Evolutionary conservation across 495 filamentous ascomycete species (phyloP).

Genomic region (Aspergillus avenaceus): DNA sequence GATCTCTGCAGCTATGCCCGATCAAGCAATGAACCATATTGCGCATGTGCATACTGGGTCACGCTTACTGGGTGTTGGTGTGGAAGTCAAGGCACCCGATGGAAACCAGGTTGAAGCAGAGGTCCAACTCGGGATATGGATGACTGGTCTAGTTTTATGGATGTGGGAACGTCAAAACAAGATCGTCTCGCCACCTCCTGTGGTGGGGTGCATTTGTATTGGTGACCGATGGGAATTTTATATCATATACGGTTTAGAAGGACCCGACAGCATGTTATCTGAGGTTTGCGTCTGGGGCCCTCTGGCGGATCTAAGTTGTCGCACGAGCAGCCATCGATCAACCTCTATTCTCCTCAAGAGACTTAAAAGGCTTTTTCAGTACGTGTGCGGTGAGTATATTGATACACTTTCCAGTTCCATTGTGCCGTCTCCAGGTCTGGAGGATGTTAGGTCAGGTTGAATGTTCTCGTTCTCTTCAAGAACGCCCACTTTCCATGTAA

Average conservation of each 20-base stretch:
- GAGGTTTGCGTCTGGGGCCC: too few relatives aligned
- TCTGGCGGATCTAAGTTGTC: too few relatives aligned
- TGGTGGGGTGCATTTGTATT: constrained; percentile 2
- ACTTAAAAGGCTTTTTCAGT: too few relatives aligned
- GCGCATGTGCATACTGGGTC: constrained; percentile 2
- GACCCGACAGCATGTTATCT: too few relatives aligned
- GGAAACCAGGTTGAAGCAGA: constrained; percentile 6
- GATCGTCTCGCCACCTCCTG: background rate
- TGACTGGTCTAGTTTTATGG: constrained; percentile 1
- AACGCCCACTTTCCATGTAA: too few relatives aligned
- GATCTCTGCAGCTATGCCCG: background rate
- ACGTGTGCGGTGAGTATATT: too few relatives aligned
- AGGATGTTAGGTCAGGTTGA: too few relatives aligned
- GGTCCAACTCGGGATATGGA: constrained; percentile 9
- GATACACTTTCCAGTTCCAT: too few relatives aligned
- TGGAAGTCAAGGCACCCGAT: background rate
- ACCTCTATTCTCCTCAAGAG: too few relatives aligned
- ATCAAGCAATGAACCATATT: constrained; percentile 1
- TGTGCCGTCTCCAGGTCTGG: too few relatives aligned
- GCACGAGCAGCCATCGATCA: too few relatives aligned
- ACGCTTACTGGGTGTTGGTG: background rate
- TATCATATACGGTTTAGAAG: constrained; percentile 7
- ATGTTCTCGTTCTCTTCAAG: too few relatives aligned
- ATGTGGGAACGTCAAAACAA: background rate
- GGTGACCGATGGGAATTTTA: constrained; percentile 4